Base-by-base conservation (phyloP, 768 basidiomycete species). In the Boletus subcaerulescens region DNA sequence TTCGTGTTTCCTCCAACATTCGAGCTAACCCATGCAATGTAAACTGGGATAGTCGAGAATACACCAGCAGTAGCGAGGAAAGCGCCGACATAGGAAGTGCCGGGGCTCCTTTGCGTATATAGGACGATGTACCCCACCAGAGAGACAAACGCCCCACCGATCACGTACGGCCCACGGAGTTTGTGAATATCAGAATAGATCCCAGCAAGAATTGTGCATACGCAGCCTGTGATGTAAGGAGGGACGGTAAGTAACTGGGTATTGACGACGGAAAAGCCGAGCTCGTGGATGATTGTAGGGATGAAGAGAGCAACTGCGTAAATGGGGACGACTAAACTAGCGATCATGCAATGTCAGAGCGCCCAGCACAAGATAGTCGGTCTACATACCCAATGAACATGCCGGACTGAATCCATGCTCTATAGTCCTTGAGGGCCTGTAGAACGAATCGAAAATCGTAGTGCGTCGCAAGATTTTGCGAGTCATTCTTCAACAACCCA, bases 1-100 rank as follows among this genome's bases (percentile, higher is more conserved):
- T 80, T 78, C 48, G 79, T 55, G 58, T 82, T 81, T 22, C 84
- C 81, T 24, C 83, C 83, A 0, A 79, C 76, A 52, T 82, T 81
- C 5, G 78, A 78, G 2, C 76, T 73, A 3, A 71, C 77, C 84
- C 84, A 86, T 33, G 81, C 80, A 4, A 85, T 65, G 31, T 65
- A 59, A 24, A 82, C 68, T 32, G 66, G 69, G 46, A 83, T 72
- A 4, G 75, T 77, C 0, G 84, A 80, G 58, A 68, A 84, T 8
- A 81, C 75, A 18, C 83, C 84, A 14, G 72, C 67, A 5, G 80
- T 77, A 31, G 80, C 76, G 31, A 85, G 66, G 31, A 84, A 55
- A 8, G 78, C 68, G 4, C 79, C 83, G 9, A 67, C 65, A 56
- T 84, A 84, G 4, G 69, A 71, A 33, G 48, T 35, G 12, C 50